A percentile compares a stretch with the other conserved stretches of the same genome.
Conservation (phyloP, 371 early-diverging fungal species). For the Mucor sp. region DNA sequence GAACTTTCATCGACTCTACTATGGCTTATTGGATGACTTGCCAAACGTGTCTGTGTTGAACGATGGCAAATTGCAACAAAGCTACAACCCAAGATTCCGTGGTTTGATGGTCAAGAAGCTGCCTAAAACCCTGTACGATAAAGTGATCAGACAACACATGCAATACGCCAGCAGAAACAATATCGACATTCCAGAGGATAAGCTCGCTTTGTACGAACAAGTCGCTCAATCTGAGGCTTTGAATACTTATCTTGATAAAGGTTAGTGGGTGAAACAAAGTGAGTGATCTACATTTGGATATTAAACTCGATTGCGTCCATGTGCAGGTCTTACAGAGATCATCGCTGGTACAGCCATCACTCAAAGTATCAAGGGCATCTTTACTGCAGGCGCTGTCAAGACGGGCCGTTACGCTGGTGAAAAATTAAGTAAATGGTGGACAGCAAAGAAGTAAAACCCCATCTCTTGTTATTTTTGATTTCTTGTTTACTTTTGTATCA, state of each 20-base stretch:
- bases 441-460: constrained; percentile 41
- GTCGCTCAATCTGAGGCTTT: constrained; percentile 42
- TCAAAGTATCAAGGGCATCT: constrained; percentile 90
- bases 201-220: constrained; percentile 42
- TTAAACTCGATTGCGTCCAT: not conserved
- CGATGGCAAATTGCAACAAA: constrained; percentile 66
- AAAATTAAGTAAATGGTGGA: constrained; percentile 74
- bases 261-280: constrained; percentile 18
- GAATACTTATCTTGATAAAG: constrained; percentile 37
- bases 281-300: not conserved
- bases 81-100: constrained; percentile 58
- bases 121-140: constrained; percentile 63
- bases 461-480: not conserved
- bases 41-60: constrained; percentile 70
- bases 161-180: constrained; percentile 26
- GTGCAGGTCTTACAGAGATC: constrained; percentile 39
- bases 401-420: constrained; percentile 73
- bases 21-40: constrained; percentile 77
- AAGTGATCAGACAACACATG: constrained; percentile 39
- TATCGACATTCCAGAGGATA: constrained; percentile 37
- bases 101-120: constrained; percentile 68
- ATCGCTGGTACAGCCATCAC: constrained; percentile 78
- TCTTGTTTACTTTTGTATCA: not conserved
- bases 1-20: constrained; percentile 80
- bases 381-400: constrained; percentile 85